Evolutionary conservation across 495 filamentous ascomycete species (phyloP), one percentile per base, ranked within the genome.

Genomic region (Aspergillus saccharolyticus): DNA sequence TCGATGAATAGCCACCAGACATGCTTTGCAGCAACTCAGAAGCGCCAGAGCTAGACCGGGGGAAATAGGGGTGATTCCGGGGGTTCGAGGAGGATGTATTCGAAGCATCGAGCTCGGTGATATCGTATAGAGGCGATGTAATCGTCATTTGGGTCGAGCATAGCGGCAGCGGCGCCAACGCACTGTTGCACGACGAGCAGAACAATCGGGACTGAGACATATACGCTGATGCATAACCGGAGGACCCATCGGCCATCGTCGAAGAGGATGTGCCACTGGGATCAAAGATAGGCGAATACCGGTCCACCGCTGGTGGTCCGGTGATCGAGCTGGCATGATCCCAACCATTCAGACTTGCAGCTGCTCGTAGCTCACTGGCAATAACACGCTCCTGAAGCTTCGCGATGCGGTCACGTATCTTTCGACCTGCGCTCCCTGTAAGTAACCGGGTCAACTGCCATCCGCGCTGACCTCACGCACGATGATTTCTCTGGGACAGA

Each of bases 331-430:
- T 50, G 24, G 47, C 24, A 30, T 50, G 47, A 15, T 50, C 47
- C 72, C 70, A 75, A 20, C 68, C 67, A 39, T 71, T 66, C 3
- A 73, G 60, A 16, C 55, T 66, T 1, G 71, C 71, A 5, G 67
- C 67, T 0, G 71, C 71, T 53, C 68, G 58, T 0, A 76, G 69
- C 52, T 76, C 73, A 53, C 69, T 76, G 24, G 71, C 73, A 18
- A 76, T 70, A 9, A 76, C 73, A 4, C 71, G 73, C 44, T 76
- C 73, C 58, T 76, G 73, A 2, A 76, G 70, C 45, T 74, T 76
- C 22, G 73, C 71, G 51, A 76, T 74, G 9, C 73, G 70, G 25
- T 76, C 73, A 30, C 73, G 65, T 45, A 73, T 73, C 42, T 76
- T 76, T 20, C 71, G 66, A 12, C 73, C 73, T 76, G 16, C 12